Base-by-base conservation (phyloP, 179 eudicot species). In the Sideroxylon spinosum region DNA sequence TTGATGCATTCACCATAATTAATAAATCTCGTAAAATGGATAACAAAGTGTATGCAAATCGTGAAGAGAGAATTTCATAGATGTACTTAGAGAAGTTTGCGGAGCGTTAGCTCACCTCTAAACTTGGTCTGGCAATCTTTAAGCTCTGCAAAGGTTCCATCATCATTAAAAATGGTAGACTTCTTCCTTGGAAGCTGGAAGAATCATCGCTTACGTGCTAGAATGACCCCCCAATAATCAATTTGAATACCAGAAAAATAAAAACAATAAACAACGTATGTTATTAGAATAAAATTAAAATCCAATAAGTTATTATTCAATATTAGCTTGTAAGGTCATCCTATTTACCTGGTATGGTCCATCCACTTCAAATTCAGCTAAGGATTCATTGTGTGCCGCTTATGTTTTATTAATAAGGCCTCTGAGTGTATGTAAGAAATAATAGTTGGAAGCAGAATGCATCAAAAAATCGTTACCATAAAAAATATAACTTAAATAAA, bases 41-140 rank as follows among this genome's bases (percentile, higher is more conserved):
- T 20, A 65, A 17, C 57, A 53, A 26, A 63, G 9, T 48, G 13
- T 22, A 32, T 17, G 65, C 10, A 25, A 12, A 16, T 2, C 53
- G 5, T 37, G 44, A 37, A 66, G 49, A 25, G 29, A 50, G 13
- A 74, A 60, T 60, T 75, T 67, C 16, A 49, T 81, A 62, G n/a
- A 59, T 25, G 48, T 90, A 93, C 99, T 97, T 95, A 98, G 84
- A 93, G 93, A 82, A 93, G 97, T 87, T 95, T 95, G 87, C 93
- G 93, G 88, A 95, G 99, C 95, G 93, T 95, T 84, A 95, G 97
- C 89, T 95, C 99, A 84, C 99, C 99, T 87, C 99, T 91, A 49
- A 97, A 93, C 86, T 95, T 93, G 87, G 93, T 95, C 86, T 95
- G 97, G 77, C 93, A 95, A 83, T n/a, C 99, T 97, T n/a, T n/a